These are phyloP conservation scores for Fusarium austroafricanum DNA, from an alignment of 2,329 filamentous ascomycete species.

Conservation along the genomic window DNA sequence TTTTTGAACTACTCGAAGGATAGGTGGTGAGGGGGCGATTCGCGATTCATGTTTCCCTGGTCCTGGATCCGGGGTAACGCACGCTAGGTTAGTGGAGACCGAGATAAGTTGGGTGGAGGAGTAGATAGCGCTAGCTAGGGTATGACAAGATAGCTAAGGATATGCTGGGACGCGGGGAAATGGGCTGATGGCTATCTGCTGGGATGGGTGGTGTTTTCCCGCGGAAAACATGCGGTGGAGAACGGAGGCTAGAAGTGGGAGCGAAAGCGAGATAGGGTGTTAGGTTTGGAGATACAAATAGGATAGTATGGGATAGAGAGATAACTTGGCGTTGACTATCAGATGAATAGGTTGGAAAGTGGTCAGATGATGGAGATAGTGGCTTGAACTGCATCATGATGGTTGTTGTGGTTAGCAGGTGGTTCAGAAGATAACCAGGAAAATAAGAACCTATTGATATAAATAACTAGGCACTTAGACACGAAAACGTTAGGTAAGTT, in stretches of 20 bases:
- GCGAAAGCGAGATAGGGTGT: constrained; percentile 35
- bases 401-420: neutral
- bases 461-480: too few species aligned
- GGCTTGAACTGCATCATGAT: constrained; percentile 3
- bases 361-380: constrained; percentile 1
- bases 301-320: constrained; percentile 1
- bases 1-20: constrained; percentile 27
- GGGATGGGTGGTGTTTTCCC: constrained; percentile 15
- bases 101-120: constrained; percentile 22
- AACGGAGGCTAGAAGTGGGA: constrained; percentile 24
- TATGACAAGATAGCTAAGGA: constrained; percentile 13
- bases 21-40: neutral
- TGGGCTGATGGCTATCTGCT: constrained; percentile 25
- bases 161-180: constrained; percentile 22
- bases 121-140: constrained; percentile 36
- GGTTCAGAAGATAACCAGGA: too few species aligned
- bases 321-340: constrained; percentile 14
- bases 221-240: constrained; percentile 24
- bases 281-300: constrained; percentile 14
- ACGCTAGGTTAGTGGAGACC: constrained; percentile 15
- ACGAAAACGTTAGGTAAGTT: too few species aligned
- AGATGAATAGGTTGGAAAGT: neutral
- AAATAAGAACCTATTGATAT: too few species aligned
- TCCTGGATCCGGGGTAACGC: constrained; percentile 38
- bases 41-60: constrained; percentile 28